phyloP scores from a whole-genome alignment of 1,284 basidiomycete species.

The Trametes sp. region DNA sequence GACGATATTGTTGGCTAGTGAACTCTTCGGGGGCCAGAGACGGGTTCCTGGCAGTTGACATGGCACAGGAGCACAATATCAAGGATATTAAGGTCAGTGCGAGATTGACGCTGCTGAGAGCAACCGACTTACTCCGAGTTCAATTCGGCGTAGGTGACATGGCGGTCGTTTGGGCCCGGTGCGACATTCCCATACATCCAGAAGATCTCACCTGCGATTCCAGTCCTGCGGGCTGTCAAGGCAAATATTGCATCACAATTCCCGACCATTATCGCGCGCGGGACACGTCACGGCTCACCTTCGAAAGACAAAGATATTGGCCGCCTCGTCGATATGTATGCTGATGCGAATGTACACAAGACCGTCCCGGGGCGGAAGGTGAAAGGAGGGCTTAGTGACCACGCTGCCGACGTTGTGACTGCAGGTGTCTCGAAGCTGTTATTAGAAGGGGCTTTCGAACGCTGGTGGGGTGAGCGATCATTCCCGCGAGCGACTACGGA shows the following conservation, averaged over 20 bases:
- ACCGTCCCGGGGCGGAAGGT: neutral
- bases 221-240: conserved; percentile 7
- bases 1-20: conserved; percentile 45
- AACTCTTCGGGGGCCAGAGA: conserved; percentile 40
- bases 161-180: conserved; percentile 14
- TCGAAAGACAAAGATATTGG: conserved; percentile 6
- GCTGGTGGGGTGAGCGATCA: conserved; percentile 8
- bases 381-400: neutral
- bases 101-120: too few species aligned
- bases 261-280: neutral
- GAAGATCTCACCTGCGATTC: conserved; percentile 14
- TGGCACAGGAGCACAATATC: conserved; percentile 31
- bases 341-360: neutral
- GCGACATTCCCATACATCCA: conserved; percentile 17
- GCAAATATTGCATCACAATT: conserved; percentile 9
- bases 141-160: conserved; percentile 11
- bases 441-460: neutral
- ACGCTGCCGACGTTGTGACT: neutral
- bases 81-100: conserved; percentile 14
- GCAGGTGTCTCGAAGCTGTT: neutral
- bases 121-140: too few species aligned
- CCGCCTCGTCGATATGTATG: neutral
- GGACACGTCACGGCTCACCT: conserved; percentile 5
- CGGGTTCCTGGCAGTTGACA: conserved; percentile 28
- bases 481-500: conserved; percentile 5